These are phyloP conservation scores for Macaranga tanarius DNA, from an alignment of 441 rosid species.

Conservation along the genomic window DNA sequence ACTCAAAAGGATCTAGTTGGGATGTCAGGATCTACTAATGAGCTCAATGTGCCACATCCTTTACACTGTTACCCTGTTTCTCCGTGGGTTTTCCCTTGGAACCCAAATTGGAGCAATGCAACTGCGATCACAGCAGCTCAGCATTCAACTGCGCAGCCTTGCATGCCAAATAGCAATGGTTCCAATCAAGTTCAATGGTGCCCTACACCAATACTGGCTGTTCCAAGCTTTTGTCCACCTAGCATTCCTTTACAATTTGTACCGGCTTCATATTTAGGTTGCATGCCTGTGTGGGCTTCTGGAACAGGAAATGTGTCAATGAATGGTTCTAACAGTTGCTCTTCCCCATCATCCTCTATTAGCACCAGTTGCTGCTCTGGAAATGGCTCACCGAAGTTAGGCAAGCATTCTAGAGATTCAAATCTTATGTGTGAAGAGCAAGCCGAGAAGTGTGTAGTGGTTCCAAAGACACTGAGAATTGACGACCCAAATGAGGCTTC, in stretches of 20 bases:
- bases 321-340: slow-evolving; percentile 38
- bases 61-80: slow-evolving; percentile 41
- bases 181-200: slow-evolving; percentile 47
- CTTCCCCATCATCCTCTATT: slow-evolving; percentile 51
- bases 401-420: slow-evolving; percentile 65
- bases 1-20: slow-evolving; percentile 36
- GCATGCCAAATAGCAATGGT: slow-evolving; percentile 22
- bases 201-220: slow-evolving; percentile 51
- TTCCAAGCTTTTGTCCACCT: slow-evolving; percentile 56
- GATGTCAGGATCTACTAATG: slow-evolving; percentile 28
- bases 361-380: slow-evolving; percentile 46
- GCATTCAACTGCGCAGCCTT: slow-evolving; percentile 32
- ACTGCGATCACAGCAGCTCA: slow-evolving; percentile 34
- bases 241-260: slow-evolving; percentile 53
- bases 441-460: slow-evolving; percentile 41
- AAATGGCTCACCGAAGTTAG: slow-evolving; percentile 52
- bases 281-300: slow-evolving; percentile 44
- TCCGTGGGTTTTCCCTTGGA: slow-evolving; percentile 51
- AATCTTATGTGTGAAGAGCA: slow-evolving; percentile 38
- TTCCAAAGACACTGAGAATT: slow-evolving; percentile 58
- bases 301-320: slow-evolving; percentile 34
- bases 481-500: slow-evolving; percentile 50
- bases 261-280: slow-evolving; percentile 58
- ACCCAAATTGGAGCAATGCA: slow-evolving; percentile 36
- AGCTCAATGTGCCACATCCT: slow-evolving; percentile 28